A percentile compares a stretch with the other conserved stretches of the same genome.
phyloP scores from a whole-genome alignment of 345 rosid genomes.

The Pistacia vera region DNA sequence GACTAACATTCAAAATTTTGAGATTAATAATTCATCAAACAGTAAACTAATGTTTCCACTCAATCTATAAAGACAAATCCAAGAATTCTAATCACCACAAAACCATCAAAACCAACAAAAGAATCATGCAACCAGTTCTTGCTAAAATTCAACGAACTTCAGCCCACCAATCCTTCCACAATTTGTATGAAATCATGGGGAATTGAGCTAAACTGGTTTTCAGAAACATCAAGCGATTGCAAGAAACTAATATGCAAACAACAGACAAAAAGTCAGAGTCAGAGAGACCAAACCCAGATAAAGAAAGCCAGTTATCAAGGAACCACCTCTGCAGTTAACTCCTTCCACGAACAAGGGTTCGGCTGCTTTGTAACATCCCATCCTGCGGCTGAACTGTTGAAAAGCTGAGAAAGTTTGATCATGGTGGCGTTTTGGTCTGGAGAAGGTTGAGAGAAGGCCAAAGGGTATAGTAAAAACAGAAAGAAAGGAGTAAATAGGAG shows the following conservation, averaged over 20 bases:
- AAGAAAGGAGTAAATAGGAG: background rate
- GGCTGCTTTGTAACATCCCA: constrained; percentile 26
- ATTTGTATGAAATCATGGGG: constrained; percentile 43
- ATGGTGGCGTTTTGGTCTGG: constrained; percentile 43
- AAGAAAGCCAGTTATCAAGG: constrained; percentile 38
- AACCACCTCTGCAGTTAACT: constrained; percentile 47
- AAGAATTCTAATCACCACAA: constrained; percentile 51
- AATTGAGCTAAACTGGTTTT: constrained; percentile 49
- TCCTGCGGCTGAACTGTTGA: no score
- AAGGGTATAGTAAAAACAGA: constrained; percentile 27
- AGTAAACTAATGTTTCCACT: constrained; percentile 37
- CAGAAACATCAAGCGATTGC: constrained; percentile 54
- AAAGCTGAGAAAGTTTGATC: constrained; percentile 36
- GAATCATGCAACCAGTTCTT: constrained; percentile 37
- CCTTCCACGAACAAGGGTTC: constrained; percentile 65
- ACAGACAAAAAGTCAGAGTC: constrained; percentile 42
- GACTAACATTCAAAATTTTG: constrained; percentile 46
- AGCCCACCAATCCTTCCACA: constrained; percentile 52
- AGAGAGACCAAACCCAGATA: constrained; percentile 42
- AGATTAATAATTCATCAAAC: constrained; percentile 54
- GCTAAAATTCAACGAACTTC: constrained; percentile 58
- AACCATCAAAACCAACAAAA: constrained; percentile 52
- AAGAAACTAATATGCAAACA: constrained; percentile 59
- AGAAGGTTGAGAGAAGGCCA: constrained; percentile 36
- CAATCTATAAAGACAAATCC: constrained; percentile 59